Evolutionary conservation across 2,329 filamentous ascomycete species (phyloP), one percentile per base, ranked within the genome.

Genomic region (Verticillium klebahnii): DNA sequence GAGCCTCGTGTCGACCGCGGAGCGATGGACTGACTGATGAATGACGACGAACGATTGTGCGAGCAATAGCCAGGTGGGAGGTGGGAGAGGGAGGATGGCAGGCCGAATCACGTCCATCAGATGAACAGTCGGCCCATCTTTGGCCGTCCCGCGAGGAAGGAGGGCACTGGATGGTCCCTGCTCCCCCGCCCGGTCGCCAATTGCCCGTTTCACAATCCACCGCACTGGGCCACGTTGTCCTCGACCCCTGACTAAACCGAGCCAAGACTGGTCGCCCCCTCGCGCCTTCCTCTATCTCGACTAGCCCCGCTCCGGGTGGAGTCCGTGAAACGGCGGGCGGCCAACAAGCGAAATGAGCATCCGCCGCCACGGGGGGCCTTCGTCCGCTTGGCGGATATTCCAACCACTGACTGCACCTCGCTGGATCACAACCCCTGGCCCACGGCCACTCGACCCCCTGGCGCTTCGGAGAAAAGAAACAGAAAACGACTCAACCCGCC

Each of bases 271-370:
- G 45, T 52, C 32, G 50, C 32, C 57, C 57, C 57, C 57, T 58
- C 37, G 37, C 25, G 17, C 57, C 23, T 31, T 58, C 25, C 57
- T 23, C 19, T 17, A 50, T 50, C 3, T 50, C 25, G 39, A 17
- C 57, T 58, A 58, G 57, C 19, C 45, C 45, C n/a, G n/a, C 19
- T 3, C 45, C 19, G n/a, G 45, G 19, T 52, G 45, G 19, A 14
- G 45, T 12, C 37, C 40, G 40, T 58, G 57, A 58, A 58, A 58
- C 57, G 37, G 25, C 57, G 57, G 57, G 23, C 29, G 37, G 25
- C 4, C 37, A 17, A 40, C 61, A 66, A 66, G 63, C 64, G 64
- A 66, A 60, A 66, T 66, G 61, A 65, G 57, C 61, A 62, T 14
- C 63, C 59, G 63, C 61, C 58, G 57, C 62, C 63, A 56, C 62